A percentile compares a stretch with the other conserved stretches of the same genome.
phyloP scores from a whole-genome alignment of 1,284 basidiomycete genomes.

The Polyporus tsugae region DNA sequence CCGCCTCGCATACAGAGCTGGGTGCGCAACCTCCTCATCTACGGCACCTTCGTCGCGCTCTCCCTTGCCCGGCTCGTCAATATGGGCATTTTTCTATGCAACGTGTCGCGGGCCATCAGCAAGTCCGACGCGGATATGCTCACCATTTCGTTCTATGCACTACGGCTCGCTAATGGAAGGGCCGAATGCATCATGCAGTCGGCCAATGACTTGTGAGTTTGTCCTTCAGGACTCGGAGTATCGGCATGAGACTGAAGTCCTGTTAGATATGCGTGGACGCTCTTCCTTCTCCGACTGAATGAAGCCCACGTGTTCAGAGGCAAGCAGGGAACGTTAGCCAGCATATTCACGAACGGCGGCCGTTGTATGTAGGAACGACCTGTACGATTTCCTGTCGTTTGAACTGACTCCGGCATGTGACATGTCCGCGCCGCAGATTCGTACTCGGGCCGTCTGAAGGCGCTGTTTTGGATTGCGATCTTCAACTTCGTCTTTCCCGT shows the following conservation, averaged over 20 bases:
- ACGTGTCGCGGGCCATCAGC: neutral
- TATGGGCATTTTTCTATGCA: neutral
- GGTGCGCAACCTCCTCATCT: neutral
- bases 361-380: neutral
- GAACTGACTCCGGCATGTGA: conserved; percentile 22
- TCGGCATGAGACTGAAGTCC: too few relatives aligned
- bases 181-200: conserved; percentile 41
- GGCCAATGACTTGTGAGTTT: conserved; percentile 36
- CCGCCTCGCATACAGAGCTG: conserved; percentile 22
- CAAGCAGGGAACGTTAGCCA: too few relatives aligned
- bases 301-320: too few relatives aligned
- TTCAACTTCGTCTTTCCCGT: conserved; percentile 44
- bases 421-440: too few relatives aligned
- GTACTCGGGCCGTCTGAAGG: conserved; percentile 12
- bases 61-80: neutral
- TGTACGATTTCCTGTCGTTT: neutral
- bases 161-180: conserved; percentile 14
- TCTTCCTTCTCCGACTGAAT: neutral
- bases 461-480: conserved; percentile 42
- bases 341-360: too few relatives aligned
- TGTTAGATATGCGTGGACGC: neutral
- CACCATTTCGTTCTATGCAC: neutral
- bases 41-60: neutral
- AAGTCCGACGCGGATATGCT: neutral
- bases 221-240: neutral